Evolutionary conservation across 2,329 filamentous ascomycete genomes (phyloP), one percentile per base, ranked within the genome.

Genomic region (Ophiognomonia clavigignenti-juglandacearum): DNA sequence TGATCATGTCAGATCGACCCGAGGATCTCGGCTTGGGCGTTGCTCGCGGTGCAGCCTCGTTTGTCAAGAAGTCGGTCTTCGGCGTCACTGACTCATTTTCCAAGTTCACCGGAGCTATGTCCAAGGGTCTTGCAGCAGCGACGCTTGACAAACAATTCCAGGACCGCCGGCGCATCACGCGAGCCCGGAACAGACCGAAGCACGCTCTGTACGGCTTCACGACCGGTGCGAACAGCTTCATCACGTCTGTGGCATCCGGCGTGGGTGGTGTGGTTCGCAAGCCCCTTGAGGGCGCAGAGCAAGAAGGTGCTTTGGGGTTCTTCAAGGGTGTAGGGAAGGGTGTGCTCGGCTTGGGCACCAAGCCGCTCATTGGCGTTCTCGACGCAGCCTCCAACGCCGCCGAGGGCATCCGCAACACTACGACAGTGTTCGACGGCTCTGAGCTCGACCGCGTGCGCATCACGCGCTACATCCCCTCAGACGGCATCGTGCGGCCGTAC

Each of bases 121-220:
- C 91, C 56, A 98, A 98, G 70, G 93, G 93, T 50, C 80, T 98
- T 39, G 90, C 93, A 3, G 93, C 91, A 27, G 93, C 93, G 16
- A 96, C 92, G 5, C 79, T 98, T 55, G 93, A 98, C 72, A 97
- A 98, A 67, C 92, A 98, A 63, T 98, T 97, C 71, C 95, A 98
- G 65, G 91, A 97, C 65, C 85, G 92, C 51, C 85, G 93, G 44
- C 87, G 95, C 49, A 98, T 97, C 75, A 91, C 91, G 3, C 83
- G 89, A 51, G 88, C 90, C 23, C 82, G 95, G 39, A 98, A 98
- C 66, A 78, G 92, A 51, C 95, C 93, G 3, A 98, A 98, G 72
- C 93, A 98, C 63, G 95, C 93, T 4, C 75, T 98, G 2, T 98
- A 96, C 60, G 93, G 95, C 43, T 92, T 98, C 41, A 95, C 92